Base-by-base conservation (phyloP, 1,284 basidiomycete species). In the Apiotrichum laibachii region DNA sequence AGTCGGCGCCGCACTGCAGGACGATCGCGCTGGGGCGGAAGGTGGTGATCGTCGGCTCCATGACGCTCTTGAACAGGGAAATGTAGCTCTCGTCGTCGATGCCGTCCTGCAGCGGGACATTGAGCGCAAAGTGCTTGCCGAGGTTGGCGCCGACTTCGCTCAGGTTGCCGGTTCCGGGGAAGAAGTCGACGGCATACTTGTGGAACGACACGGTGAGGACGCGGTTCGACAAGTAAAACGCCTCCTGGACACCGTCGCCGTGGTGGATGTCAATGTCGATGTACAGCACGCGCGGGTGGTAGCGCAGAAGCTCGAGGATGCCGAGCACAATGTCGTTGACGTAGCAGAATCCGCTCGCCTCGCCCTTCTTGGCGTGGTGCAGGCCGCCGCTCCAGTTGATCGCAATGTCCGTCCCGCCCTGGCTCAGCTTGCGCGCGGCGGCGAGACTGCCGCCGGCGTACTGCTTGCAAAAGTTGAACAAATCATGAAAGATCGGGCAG, bases 171-270 rank as follows among this genome's bases (percentile, higher is more conserved):
- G 93, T 97, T 0, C 92, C 92, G 0, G 93, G 93, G 78, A 99
- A 99, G 81, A 99, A 99, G 72, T 97, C 92, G 62, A 92, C 92
- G 2, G 90, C 94, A 80, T 97, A 99, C 79, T 99, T 99, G 83
- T 99, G 95, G 79, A 99, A 99, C 0, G 95, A 98, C 21, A 97
- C 91, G 0, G 96, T 99, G 85, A 98, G 89, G 60, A 99, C 95
- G 22, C 96, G 88, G 70, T 99, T 95, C 40, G 92, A 91, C 68
- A 94, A 89, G 79, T 97, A 99, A 78, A 99, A 99, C 0, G 96
- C 96, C 65, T 94, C 88, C 74, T 97, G 94, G 8, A 97, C 93
- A 31, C 93, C 94, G 69, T 97, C 94, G 21, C 94, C 93, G 71
- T 97, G 93, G 75, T 97, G 93, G 60, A 97, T 96, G 72, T 97